Percentiles rank a stretch among this genome's conserved stretches.
Conservation (phyloP, 805 yeast genomes). For the Isabelozyma pseudorhagii region DNA sequence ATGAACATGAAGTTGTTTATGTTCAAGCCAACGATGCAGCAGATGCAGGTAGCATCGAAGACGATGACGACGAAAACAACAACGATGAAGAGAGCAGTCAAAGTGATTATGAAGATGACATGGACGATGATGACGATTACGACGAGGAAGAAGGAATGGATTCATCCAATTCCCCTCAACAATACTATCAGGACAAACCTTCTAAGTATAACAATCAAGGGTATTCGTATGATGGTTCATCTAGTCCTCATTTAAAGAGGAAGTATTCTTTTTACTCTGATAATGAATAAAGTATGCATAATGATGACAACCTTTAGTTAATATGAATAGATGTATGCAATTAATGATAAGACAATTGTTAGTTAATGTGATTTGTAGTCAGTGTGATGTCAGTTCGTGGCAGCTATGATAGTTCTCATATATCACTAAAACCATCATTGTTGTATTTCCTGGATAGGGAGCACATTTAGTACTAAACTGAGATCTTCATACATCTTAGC, state of each 20-base stretch:
- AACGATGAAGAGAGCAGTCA: slow-evolving; percentile 2
- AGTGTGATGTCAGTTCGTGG: too few relatives aligned
- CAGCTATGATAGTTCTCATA: too few relatives aligned
- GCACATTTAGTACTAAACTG: too few relatives aligned
- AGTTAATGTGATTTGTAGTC: too few relatives aligned
- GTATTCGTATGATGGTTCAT: slow-evolving; percentile 11
- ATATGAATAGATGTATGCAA: too few relatives aligned
- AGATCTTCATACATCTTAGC: too few relatives aligned
- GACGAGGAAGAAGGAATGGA: slow-evolving; percentile 1
- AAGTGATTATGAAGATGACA: slow-evolving; percentile 1
- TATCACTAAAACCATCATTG: too few relatives aligned
- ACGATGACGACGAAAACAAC: slow-evolving; percentile 7
- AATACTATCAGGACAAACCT: background rate
- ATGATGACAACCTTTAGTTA: slow-evolving; percentile 20
- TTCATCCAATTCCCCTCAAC: background rate
- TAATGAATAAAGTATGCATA: background rate
- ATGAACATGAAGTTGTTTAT: slow-evolving; percentile 10
- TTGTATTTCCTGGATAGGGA: too few relatives aligned
- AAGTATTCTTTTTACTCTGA: background rate
- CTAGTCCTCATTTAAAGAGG: slow-evolving; percentile 13
- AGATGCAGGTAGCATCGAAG: slow-evolving; percentile 1
- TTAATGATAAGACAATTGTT: too few relatives aligned
- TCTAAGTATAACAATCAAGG: slow-evolving; percentile 8
- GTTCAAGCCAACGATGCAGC: background rate
- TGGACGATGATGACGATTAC: slow-evolving; percentile 1